Percentiles rank a stretch among this genome's conserved stretches.
Evolutionary conservation across 2,329 filamentous ascomycete genomes (phyloP).

Genomic region (Microascus cirrosus): DNA sequence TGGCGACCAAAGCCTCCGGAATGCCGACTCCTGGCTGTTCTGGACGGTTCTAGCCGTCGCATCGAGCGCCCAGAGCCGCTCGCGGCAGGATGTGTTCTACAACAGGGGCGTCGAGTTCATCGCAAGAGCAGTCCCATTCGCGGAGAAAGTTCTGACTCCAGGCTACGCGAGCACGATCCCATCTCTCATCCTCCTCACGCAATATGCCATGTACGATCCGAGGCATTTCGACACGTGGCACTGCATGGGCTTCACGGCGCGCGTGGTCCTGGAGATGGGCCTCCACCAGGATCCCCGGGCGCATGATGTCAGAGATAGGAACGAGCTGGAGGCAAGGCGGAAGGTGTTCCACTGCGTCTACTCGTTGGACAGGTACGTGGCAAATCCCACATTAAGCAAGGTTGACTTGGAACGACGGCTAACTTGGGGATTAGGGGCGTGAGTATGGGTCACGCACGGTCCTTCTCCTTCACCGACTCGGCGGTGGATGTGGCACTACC

Average conservation of each 20-base stretch:
- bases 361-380: conserved; percentile 65
- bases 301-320: conserved; percentile 55
- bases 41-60: conserved; percentile 85
- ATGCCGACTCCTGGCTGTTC: conserved; percentile 73
- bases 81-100: conserved; percentile 54
- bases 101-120: conserved; percentile 43
- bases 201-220: conserved; percentile 85
- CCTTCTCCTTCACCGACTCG: conserved; percentile 90
- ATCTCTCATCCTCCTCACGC: conserved; percentile 71
- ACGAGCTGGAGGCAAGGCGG: conserved; percentile 64
- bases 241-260: conserved; percentile 77
- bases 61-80: conserved; percentile 61
- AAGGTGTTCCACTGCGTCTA: conserved; percentile 88
- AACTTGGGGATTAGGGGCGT: conserved; percentile 49
- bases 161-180: conserved; percentile 81
- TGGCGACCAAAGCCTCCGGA: conserved; percentile 42
- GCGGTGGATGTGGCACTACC: conserved; percentile 75
- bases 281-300: conserved; percentile 83
- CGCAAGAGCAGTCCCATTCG: conserved; percentile 58
- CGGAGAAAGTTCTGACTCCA: conserved; percentile 74
- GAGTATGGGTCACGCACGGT: conserved; percentile 75
- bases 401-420: neutral
- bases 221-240: conserved; percentile 92
- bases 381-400: neutral
- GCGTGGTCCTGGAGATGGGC: conserved; percentile 80